Conservation (phyloP, 73 alveolate species). For the Paramecium sexaurelia region DNA sequence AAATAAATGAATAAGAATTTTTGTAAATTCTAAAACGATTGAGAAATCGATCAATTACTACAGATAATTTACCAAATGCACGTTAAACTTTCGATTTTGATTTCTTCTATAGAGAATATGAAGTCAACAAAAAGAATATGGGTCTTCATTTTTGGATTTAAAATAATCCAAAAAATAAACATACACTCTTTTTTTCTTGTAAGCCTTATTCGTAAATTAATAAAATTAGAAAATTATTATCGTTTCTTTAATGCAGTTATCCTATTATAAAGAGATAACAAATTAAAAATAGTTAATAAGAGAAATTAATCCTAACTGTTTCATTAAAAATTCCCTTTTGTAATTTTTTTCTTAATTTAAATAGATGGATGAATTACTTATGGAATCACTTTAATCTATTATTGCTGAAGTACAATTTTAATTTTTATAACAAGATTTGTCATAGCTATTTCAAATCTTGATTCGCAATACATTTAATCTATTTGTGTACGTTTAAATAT, state of each 20-base stretch:
- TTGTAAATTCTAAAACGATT: neutral
- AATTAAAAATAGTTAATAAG: neutral
- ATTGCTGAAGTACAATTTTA: conserved; percentile 5
- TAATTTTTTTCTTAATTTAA: neutral
- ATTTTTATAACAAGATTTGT: neutral
- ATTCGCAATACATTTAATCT: neutral
- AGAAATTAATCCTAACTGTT: conserved; percentile 19
- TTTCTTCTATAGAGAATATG: conserved; percentile 50
- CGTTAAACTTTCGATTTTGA: neutral
- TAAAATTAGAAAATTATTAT: neutral
- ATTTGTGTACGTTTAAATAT: neutral
- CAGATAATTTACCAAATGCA: neutral
- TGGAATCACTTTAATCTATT: conserved; percentile 11
- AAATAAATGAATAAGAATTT: conserved; percentile 38
- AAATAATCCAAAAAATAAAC: neutral
- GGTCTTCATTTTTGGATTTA: conserved; percentile 46
- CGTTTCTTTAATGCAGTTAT: conserved; percentile 3
- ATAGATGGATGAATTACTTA: conserved; percentile 18
- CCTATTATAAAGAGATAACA: neutral
- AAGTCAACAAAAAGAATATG: neutral
- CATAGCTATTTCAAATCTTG: conserved; percentile 4
- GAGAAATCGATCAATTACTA: neutral
- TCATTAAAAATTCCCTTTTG: neutral
- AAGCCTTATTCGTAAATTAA: neutral
- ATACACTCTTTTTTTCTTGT: neutral